Evolutionary conservation across 2,329 filamentous ascomycete genomes (phyloP).

Genomic region (Sporothrix luriei): DNA sequence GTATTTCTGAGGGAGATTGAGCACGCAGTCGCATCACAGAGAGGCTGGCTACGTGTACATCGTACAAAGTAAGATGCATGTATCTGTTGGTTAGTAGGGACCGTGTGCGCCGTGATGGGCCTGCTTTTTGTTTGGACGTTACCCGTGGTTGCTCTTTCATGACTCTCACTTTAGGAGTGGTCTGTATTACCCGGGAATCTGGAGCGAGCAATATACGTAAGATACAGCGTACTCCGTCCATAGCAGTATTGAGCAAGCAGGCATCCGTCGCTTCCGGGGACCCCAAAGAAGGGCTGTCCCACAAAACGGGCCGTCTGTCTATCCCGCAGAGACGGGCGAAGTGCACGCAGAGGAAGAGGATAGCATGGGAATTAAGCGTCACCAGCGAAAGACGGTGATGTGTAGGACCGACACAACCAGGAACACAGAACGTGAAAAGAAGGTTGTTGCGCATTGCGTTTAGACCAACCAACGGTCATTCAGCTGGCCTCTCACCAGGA

Average conservation of each 20-base stretch:
- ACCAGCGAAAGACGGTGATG: no score
- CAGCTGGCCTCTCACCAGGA: not conserved
- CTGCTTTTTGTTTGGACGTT: not conserved
- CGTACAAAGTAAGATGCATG: no score
- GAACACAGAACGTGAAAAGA: not conserved
- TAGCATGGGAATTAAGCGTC: not conserved
- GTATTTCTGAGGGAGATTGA: slow-evolving; percentile 8
- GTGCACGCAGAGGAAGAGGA: not conserved
- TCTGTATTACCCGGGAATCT: slow-evolving; percentile 19
- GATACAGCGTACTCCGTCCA: not conserved
- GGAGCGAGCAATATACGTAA: not conserved
- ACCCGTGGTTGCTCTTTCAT: slow-evolving; percentile 10
- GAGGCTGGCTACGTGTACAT: no score
- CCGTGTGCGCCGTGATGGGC: not conserved
- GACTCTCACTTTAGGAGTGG: not conserved
- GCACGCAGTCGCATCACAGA: not conserved
- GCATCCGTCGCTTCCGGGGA: slow-evolving; percentile 17
- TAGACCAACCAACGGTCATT: not conserved
- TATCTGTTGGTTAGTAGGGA: not conserved
- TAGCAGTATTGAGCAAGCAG: not conserved
- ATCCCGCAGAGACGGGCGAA: slow-evolving; percentile 5
- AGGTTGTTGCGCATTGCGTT: slow-evolving; percentile 7
- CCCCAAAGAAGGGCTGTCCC: not conserved
- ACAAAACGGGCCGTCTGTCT: slow-evolving; percentile 8
- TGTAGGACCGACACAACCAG: not conserved